Evolutionary conservation across 164 flowering plant species (phyloP).

Genomic region (Annona squamosa): DNA sequence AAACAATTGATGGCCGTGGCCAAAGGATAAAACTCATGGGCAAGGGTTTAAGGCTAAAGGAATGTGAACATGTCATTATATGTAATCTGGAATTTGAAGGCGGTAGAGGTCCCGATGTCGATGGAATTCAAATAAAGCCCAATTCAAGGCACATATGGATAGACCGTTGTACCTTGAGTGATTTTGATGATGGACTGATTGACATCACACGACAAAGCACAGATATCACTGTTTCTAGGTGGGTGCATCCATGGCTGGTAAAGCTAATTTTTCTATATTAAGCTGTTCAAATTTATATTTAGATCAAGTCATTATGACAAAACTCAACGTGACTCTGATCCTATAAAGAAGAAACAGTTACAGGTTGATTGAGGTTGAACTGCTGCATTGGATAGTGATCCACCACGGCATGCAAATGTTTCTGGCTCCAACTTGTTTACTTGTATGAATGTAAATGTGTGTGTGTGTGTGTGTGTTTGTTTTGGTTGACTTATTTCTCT

Average conservation of each 20-base stretch:
- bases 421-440: not conserved
- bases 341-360: not conserved
- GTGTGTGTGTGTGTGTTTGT: not conserved
- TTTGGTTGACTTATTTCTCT: not conserved
- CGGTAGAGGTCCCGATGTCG: constrained; percentile 78
- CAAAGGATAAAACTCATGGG: constrained; percentile 72
- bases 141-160: constrained; percentile 88
- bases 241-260: not conserved
- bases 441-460: no score
- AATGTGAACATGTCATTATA: constrained; percentile 74
- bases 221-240: constrained; percentile 78
- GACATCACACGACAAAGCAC: constrained; percentile 81
- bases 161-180: constrained; percentile 77
- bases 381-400: not conserved
- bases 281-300: not conserved
- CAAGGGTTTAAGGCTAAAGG: constrained; percentile 71
- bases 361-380: not conserved
- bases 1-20: constrained; percentile 89
- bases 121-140: constrained; percentile 82
- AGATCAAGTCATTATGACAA: not conserved
- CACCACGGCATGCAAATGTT: not conserved
- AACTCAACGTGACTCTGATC: not conserved
- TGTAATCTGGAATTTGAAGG: constrained; percentile 86
- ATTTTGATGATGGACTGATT: constrained; percentile 77
- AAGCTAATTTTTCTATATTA: not conserved